These are phyloP conservation scores for Mycena vitilis DNA, from an alignment of 768 basidiomycete species.

Conservation along the genomic window DNA sequence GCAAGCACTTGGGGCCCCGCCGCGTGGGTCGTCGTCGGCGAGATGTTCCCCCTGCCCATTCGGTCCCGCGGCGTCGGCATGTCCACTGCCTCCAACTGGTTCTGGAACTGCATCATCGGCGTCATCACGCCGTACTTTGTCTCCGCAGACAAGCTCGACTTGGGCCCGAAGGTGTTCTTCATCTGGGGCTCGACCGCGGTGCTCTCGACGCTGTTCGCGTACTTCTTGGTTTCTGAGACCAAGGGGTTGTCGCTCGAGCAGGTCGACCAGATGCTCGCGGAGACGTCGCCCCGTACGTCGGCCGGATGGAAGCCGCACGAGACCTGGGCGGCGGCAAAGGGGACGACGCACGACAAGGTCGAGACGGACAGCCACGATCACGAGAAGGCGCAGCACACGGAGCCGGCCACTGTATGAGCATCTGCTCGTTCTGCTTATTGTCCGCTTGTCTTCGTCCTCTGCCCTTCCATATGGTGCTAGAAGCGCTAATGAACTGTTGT, in stretches of 20 bases:
- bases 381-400: neutral
- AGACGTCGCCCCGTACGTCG: conserved; percentile 59
- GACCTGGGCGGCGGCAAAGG: conserved; percentile 39
- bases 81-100: conserved; percentile 12
- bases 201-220: conserved; percentile 6
- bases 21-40: conserved; percentile 16
- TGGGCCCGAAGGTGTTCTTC: conserved; percentile 19
- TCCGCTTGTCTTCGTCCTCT: neutral
- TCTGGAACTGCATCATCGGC: conserved; percentile 22
- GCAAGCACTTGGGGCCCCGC: conserved; percentile 11
- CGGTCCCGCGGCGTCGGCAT: conserved; percentile 11
- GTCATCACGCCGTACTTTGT: conserved; percentile 22
- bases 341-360: conserved; percentile 14
- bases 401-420: neutral
- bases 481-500: neutral
- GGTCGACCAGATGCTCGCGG: conserved; percentile 66
- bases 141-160: conserved; percentile 6
- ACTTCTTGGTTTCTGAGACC: conserved; percentile 10
- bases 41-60: conserved; percentile 18
- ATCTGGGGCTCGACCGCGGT: conserved; percentile 18
- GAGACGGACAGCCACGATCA: neutral
- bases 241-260: conserved; percentile 7
- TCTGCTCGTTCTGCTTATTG: neutral
- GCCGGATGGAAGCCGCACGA: conserved; percentile 38
- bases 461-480: neutral